A percentile compares a stretch with the other conserved stretches of the same genome.
phyloP scores from a whole-genome alignment of 176 grass and related monocot species.

The Elymus sibiricus region DNA sequence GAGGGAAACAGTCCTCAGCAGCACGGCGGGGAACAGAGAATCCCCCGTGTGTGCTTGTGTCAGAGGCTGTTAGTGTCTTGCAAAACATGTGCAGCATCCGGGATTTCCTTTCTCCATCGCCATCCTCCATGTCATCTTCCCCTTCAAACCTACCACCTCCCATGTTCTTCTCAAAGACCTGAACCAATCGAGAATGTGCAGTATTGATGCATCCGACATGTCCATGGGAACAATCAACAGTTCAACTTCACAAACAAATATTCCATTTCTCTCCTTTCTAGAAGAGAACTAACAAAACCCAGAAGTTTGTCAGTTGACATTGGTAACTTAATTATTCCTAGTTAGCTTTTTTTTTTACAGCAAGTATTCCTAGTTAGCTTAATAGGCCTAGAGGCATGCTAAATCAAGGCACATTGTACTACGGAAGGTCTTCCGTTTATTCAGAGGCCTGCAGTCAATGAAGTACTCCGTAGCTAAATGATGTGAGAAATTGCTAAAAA shows the following conservation, averaged over 20 bases:
- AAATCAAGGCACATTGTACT: neutral
- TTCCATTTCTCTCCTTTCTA: neutral
- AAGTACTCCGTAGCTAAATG: neutral
- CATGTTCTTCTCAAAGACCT: conserved; percentile 58
- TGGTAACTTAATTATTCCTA: neutral
- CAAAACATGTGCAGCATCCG: conserved; percentile 93
- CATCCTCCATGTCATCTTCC: conserved; percentile 48
- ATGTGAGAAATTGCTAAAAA: neutral
- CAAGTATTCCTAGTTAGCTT: neutral
- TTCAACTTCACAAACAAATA: neutral
- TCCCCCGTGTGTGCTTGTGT: conserved; percentile 94
- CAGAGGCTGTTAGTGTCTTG: conserved; percentile 96
- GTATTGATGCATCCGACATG: neutral
- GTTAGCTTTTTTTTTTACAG: too few species aligned
- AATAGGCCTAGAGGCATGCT: conserved; percentile 1
- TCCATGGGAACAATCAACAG: neutral
- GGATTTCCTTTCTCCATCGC: conserved; percentile 51
- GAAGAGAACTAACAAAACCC: neutral
- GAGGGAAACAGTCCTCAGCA: conserved; percentile 92
- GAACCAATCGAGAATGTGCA: conserved; percentile 4
- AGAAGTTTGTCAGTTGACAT: neutral
- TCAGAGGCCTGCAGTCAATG: neutral
- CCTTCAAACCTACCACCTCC: conserved; percentile 38
- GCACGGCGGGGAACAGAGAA: conserved; percentile 99
- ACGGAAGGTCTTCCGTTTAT: neutral